Base-by-base conservation (phyloP, 495 filamentous ascomycete species). In the Hypoxylon subgilvum region DNA sequence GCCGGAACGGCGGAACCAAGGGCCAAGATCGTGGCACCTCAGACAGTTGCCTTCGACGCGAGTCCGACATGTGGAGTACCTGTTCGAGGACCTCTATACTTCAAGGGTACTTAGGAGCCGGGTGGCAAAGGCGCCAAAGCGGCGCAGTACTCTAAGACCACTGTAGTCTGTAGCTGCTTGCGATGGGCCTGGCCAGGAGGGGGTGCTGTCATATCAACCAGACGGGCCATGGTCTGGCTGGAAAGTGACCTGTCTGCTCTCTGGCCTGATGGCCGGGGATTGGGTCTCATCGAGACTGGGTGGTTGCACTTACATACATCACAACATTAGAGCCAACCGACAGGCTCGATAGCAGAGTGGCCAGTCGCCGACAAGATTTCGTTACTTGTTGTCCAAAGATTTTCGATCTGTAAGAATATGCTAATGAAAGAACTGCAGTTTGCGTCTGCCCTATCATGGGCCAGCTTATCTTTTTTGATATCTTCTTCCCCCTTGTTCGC, bases 201-300 rank as follows among this genome's bases (percentile, higher is more conserved):
- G 52, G 59, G 10, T 18, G 19, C 46, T 34, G 46, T 51, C 58
- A 62, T 47, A 42, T 56, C n/a, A 35, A 21, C 40, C 34, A 25
- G 39, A 51, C 13, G 47, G 40, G 35, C 18, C 18, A 40, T 35
- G 4, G 46, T 44, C 46, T 30, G 27, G 44, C 42, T 36, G 42
- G 35, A 18, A 13, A 36, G 25, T 16, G 21, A 13, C 25, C 22
- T 49, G 16, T 50, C 28, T 48, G 44, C 31, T 57, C 21, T 41
- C 28, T 45, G 42, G 43, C 7, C 21, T 28, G 28, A 47, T 7
- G 18, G 30, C 35, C 9, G 22, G 30, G 41, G 40, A 31, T 47
- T 49, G 36, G 32, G n/a, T 18, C 31, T 34, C 48, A 34, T 23
- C 48, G 18, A 6, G 28, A 12, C 23, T n/a, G 44, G 35, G 14